Evolutionary conservation across 1,284 basidiomycete species (phyloP).

Genomic region (Apiotrichum akiyoshidainum): DNA sequence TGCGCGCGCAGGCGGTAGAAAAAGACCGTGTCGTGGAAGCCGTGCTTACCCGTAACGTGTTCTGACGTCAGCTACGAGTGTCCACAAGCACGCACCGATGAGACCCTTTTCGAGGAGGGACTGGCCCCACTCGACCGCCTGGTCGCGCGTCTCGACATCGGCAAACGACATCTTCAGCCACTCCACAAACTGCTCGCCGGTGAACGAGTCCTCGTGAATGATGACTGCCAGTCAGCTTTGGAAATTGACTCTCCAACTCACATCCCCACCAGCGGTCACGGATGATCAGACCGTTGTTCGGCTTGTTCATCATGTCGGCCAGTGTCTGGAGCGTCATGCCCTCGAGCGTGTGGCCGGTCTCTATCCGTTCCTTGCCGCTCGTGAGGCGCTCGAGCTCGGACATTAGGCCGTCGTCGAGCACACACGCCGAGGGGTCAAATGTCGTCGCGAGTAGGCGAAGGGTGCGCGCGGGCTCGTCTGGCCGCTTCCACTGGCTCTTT

Average conservation of each 20-base stretch:
- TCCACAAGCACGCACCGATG: conserved; percentile 50
- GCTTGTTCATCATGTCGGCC: conserved; percentile 46
- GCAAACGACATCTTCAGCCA: conserved; percentile 83
- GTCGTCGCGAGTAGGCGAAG: conserved; percentile 75
- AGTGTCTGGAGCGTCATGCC: conserved; percentile 42
- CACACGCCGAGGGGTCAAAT: conserved; percentile 70
- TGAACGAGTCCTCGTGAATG: conserved; percentile 64
- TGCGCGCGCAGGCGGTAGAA: conserved; percentile 79
- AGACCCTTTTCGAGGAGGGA: conserved; percentile 72
- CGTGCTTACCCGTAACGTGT: conserved; percentile 71
- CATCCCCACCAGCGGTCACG: conserved; percentile 47
- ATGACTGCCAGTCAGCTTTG: conserved; percentile 12
- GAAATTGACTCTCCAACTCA: conserved; percentile 16
- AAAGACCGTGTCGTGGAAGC: conserved; percentile 76
- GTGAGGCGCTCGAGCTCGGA: conserved; percentile 70
- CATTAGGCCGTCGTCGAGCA: conserved; percentile 72
- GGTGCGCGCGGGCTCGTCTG: conserved; percentile 58
- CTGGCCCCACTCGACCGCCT: conserved; percentile 73
- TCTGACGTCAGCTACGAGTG: conserved; percentile 31
- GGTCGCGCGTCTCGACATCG: conserved; percentile 72
- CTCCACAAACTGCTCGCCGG: conserved; percentile 76
- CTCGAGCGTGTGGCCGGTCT: conserved; percentile 33
- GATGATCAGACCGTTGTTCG: conserved; percentile 46
- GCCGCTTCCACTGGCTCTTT: conserved; percentile 69
- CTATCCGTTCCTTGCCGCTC: conserved; percentile 36